Evolutionary conservation across 2,329 filamentous ascomycete genomes (phyloP).

Genomic region (Paraconiothyrium brasiliense): DNA sequence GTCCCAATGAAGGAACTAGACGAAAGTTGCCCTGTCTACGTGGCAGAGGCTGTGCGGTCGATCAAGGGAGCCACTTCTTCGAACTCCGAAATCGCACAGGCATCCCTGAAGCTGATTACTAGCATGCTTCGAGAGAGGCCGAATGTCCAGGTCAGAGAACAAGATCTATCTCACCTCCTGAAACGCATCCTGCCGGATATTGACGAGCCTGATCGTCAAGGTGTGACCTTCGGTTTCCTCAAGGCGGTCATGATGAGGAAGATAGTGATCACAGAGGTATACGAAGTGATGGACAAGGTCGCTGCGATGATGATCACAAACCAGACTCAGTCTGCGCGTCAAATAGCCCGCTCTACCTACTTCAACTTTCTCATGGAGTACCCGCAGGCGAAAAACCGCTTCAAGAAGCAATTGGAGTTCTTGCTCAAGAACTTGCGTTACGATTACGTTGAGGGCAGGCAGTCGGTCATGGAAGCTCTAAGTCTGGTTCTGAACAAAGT

Average conservation of each 20-base stretch:
- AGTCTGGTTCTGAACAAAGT: constrained; percentile 88
- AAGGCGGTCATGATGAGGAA: constrained; percentile 86
- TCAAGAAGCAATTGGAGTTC: constrained; percentile 89
- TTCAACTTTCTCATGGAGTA: constrained; percentile 96
- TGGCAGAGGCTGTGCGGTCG: constrained; percentile 83
- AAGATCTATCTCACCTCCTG: constrained; percentile 82
- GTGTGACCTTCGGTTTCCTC: constrained; percentile 93
- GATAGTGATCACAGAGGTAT: constrained; percentile 85
- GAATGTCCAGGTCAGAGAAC: constrained; percentile 79
- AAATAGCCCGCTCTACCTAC: constrained; percentile 87
- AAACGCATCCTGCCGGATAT: constrained; percentile 85
- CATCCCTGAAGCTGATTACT: constrained; percentile 86
- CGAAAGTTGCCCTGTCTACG: constrained; percentile 77
- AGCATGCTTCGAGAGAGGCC: constrained; percentile 84
- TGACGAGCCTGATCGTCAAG: constrained; percentile 90
- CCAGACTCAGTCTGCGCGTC: constrained; percentile 85
- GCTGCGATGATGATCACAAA: constrained; percentile 96
- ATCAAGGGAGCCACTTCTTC: constrained; percentile 81
- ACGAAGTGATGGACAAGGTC: constrained; percentile 84
- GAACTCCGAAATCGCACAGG: constrained; percentile 84
- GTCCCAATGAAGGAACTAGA: constrained; percentile 78
- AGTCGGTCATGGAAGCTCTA: constrained; percentile 92
- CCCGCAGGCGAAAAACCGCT: constrained; percentile 87
- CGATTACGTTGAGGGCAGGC: constrained; percentile 83
- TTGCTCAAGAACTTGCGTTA: constrained; percentile 92